Conservation (phyloP, 1,284 basidiomycete species). For the Golubevia sp. region DNA sequence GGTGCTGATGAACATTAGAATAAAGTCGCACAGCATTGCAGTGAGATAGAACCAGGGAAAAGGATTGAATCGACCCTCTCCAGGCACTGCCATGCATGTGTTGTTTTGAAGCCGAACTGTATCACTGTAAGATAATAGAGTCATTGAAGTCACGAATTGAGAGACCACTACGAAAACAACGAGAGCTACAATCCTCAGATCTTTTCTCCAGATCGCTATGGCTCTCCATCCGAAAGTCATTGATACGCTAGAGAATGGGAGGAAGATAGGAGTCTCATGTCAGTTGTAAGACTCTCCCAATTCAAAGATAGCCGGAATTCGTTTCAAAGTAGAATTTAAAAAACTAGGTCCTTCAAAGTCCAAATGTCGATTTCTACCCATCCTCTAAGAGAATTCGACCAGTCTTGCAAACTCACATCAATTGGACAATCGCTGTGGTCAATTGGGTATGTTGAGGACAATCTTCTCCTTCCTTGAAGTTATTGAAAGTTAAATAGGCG, state of each 20-base stretch:
- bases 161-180: conserved; percentile 13
- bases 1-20: conserved; percentile 24
- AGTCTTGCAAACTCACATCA: too few species aligned
- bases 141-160: conserved; percentile 25
- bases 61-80: conserved; percentile 15
- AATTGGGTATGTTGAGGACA: conserved; percentile 27
- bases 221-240: conserved; percentile 40
- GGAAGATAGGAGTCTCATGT: background rate
- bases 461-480: conserved; percentile 4
- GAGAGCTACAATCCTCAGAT: conserved; percentile 26
- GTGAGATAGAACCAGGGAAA: conserved; percentile 37
- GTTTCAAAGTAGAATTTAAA: too few species aligned
- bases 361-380: too few species aligned
- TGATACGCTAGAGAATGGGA: conserved; percentile 10
- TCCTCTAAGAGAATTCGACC: too few species aligned
- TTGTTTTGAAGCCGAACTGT: conserved; percentile 17
- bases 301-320: too few species aligned
- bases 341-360: background rate
- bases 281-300: background rate
- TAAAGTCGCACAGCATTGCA: conserved; percentile 28
- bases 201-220: conserved; percentile 40
- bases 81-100: conserved; percentile 15
- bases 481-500: conserved; percentile 25
- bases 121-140: conserved; percentile 24
- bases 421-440: conserved; percentile 29